phyloP scores from a whole-genome alignment of 1,284 basidiomycete genomes.

The Inonotus hispidus region DNA sequence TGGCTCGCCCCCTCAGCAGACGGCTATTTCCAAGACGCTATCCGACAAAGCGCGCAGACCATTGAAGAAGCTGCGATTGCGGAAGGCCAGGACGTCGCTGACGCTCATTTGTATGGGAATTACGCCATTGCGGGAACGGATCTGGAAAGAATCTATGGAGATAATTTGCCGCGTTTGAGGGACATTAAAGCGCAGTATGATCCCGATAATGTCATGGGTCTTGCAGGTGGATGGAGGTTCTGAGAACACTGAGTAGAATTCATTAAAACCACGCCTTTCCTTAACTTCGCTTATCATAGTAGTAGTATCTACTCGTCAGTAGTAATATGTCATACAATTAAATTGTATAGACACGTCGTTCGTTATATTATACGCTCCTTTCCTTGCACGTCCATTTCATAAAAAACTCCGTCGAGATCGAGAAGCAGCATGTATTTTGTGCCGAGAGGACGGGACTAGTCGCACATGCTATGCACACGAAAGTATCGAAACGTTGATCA shows the following conservation, averaged over 20 bases:
- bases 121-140: constrained; percentile 47
- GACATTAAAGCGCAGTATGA: constrained; percentile 20
- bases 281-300: too few species aligned
- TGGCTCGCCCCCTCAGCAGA: constrained; percentile 37
- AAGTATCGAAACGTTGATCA: neutral
- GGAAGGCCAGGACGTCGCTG: constrained; percentile 38
- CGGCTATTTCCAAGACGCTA: constrained; percentile 33
- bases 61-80: constrained; percentile 35
- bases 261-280: too few species aligned
- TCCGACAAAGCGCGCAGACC: constrained; percentile 32
- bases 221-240: constrained; percentile 25
- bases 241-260: neutral
- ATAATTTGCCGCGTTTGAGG: constrained; percentile 20
- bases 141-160: constrained; percentile 35
- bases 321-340: too few species aligned
- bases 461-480: too few species aligned
- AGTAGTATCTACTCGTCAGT: too few species aligned
- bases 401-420: too few species aligned
- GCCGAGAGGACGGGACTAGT: too few species aligned
- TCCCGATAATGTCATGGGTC: constrained; percentile 23
- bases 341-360: too few species aligned
- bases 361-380: too few species aligned
- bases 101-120: constrained; percentile 45
- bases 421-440: too few species aligned
- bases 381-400: too few species aligned